Base-by-base conservation (phyloP, 2,329 filamentous ascomycete species). In the Podosphaera xanthii region DNA sequence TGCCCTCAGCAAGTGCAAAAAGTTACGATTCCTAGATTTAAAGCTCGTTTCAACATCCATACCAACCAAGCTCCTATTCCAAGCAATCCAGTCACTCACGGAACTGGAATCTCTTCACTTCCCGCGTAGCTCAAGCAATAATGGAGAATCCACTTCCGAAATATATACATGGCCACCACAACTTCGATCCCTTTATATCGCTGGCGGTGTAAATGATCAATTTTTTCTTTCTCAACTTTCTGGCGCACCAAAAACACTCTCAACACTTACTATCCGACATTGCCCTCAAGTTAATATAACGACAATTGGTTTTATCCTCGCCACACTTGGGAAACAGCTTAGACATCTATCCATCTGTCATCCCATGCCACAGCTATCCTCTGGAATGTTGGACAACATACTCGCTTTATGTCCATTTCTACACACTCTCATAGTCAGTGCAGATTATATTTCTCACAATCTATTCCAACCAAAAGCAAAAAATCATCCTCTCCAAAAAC, bases 1-100 rank as follows among this genome's bases (percentile, higher is more conserved):
- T n/a, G 66, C 68, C 7, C 59, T 70, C 5, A 65, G 65, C 49
- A 70, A 70, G 63, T 70, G 68, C 59, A 64, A 64, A 3, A 59
- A 63, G 33, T 60, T 70, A 4, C 63, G 63, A n/a, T 57, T 65
- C n/a, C 56, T 70, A 4, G 65, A 70, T 55, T 61, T 70, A 2
- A 67, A 65, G 7, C 60, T 69, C 4, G 67, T 70, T 5, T 67
- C 66, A 2, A 65, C 67, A 35, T 67, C 65, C 1, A 68, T 70
- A 59, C 63, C 66, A 6, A 65, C 64, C 40, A 63, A 63, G 50
- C 42, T 67, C 12, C 64, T 70, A 7, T 70, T 70, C 57, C 66
- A 68, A 44, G 65, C 67, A 0, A 59, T 70, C 0, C 62, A 63
- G 33, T 62, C 64, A n/a, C 61, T 69, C n/a, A 46, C 60, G 34